Evolutionary conservation across 768 basidiomycete species (phyloP), one percentile per base, ranked within the genome.

Genomic region (Lactarius vividus): DNA sequence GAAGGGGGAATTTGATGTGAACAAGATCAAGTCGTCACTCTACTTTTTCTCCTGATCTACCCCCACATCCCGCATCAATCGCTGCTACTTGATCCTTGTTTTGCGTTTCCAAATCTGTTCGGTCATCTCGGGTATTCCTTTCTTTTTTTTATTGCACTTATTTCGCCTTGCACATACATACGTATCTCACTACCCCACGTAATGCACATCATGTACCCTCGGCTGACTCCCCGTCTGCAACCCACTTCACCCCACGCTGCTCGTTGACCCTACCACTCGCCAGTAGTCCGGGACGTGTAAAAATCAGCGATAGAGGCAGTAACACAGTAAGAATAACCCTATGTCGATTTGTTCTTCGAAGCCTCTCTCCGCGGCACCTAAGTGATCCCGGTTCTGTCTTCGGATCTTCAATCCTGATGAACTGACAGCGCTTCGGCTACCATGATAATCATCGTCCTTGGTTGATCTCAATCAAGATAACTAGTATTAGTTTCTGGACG

Each of bases 41-140:
- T 98, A 98, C 77, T 98, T 98, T 84, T 98, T 98, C 83, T 96
- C 95, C 52, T 97, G 84, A 77, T 70, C 49, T 35, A 53, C 59
- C 39, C 20, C 11, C n/a, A 20, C 46, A 26, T 57, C 26, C 23
- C 52, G 2, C 49, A 15, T 15, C 49, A 26, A 26, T 15, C 13
- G 49, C 29, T 42, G 15, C 11, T 33, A 15, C 10, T 57, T 57
- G 54, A 15, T 54, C 40, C 37, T 4, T 63, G 31, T 33, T 54
- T 53, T 28, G 29, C 37, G 44, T 16, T 39, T 33, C 26, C 59
- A 35, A 53, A n/a, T 39, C 31, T 57, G 49, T 7, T n/a, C 13
- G 23, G 23, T 40, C 53, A 10, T 13, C 37, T 39, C 37, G 15
- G 4, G 15, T 16, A 1, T 52, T 31, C 42, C 3, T 11, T 11